These are phyloP conservation scores for Metarhizium anisopliae DNA, from an alignment of 2,329 filamentous ascomycete species.

Conservation along the genomic window DNA sequence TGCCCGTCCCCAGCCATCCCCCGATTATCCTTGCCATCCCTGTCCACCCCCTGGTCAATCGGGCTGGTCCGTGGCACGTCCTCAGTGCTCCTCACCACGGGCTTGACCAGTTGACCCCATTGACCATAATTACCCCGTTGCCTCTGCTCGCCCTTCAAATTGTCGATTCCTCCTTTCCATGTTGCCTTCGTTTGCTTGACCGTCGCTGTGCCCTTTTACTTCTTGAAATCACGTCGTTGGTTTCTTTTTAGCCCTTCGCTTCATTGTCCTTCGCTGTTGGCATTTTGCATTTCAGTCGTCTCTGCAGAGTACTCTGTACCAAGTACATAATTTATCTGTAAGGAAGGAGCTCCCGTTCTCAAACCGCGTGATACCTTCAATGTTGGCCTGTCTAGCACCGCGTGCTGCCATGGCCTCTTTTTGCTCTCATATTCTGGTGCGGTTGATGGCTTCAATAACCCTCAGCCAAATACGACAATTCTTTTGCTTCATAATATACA, in stretches of 20 bases:
- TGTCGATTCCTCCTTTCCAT: neutral
- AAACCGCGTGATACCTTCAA: no score
- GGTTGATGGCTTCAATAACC: no score
- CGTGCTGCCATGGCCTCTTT: no score
- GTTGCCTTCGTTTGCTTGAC: neutral
- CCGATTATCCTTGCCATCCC: neutral
- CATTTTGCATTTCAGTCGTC: neutral
- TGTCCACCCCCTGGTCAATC: conserved; percentile 1
- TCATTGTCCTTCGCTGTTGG: neutral
- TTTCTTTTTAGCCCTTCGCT: neutral
- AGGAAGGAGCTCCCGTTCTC: no score
- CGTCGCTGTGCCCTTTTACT: neutral
- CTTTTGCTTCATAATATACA: neutral
- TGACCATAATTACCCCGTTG: neutral
- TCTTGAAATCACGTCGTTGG: neutral
- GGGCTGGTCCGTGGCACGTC: conserved; percentile 2
- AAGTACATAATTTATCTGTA: no score
- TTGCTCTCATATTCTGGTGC: no score
- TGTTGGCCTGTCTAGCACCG: no score
- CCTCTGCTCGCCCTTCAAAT: neutral
- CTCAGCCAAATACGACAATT: no score
- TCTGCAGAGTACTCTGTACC: neutral
- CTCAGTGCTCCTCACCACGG: neutral
- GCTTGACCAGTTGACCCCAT: neutral
- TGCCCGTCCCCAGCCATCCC: neutral